Conservation (phyloP, 371 early-diverging fungal genomes). For the Chytridium lagenaria region DNA sequence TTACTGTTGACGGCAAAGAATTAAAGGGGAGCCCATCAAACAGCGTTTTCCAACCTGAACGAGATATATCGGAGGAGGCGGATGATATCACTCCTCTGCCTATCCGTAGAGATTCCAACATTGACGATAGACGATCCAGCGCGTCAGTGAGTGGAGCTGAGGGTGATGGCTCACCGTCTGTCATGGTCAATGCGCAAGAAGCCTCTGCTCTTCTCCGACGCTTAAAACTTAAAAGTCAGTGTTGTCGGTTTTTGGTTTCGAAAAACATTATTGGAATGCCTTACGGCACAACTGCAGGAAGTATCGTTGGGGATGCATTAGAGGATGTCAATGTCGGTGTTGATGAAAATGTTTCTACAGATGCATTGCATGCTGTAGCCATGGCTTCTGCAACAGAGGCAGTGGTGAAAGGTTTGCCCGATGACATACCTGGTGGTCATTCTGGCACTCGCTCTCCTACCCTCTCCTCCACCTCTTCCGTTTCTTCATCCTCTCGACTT, state of each 20-base stretch:
- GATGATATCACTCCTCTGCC: no score
- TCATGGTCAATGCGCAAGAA: no score
- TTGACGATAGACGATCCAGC: no score
- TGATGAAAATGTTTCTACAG: neutral
- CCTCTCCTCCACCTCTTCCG: neutral
- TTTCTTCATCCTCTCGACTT: neutral
- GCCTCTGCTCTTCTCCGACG: conserved; percentile 3
- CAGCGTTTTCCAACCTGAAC: no score
- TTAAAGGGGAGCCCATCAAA: no score
- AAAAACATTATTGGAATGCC: neutral
- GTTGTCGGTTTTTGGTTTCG: neutral
- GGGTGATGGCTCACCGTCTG: no score
- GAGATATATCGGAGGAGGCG: no score
- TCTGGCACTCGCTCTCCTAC: neutral
- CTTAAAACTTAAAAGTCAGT: neutral
- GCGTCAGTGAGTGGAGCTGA: no score
- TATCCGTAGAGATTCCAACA: no score
- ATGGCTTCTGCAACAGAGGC: neutral
- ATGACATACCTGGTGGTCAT: neutral
- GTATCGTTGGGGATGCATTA: neutral
- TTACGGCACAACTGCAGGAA: neutral
- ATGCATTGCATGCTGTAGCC: neutral
- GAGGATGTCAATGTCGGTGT: neutral
- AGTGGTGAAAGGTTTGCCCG: neutral
- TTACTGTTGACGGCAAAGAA: no score